Evolutionary conservation across 495 filamentous ascomycete species (phyloP).

Genomic region (Neurospora sp.): DNA sequence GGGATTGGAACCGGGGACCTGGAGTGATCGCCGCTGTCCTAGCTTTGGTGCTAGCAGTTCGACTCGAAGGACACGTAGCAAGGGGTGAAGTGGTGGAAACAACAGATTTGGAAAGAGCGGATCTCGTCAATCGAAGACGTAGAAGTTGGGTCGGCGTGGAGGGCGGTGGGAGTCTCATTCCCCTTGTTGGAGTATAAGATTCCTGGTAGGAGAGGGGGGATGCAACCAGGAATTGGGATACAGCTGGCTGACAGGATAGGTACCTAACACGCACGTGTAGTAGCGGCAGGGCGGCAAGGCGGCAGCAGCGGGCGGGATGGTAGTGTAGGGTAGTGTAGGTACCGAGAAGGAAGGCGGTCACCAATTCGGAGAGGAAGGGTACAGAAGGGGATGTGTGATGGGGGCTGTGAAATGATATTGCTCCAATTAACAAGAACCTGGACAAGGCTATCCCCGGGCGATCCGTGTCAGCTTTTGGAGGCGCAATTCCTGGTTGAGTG

Average conservation of each 20-base stretch:
- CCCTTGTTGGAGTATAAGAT: not conserved
- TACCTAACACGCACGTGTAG: not conserved
- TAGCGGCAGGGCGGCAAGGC: not conserved
- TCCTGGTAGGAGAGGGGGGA: too few species aligned
- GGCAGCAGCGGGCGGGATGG: not conserved
- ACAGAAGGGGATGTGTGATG: not conserved
- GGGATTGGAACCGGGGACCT: not conserved
- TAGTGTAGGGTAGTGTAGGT: not conserved
- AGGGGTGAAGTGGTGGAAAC: not conserved
- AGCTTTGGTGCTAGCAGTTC: not conserved
- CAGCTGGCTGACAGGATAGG: not conserved
- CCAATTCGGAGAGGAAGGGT: not conserved
- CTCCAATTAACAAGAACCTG: not conserved
- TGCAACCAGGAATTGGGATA: not conserved
- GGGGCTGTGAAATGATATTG: not conserved
- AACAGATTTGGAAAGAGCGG: not conserved
- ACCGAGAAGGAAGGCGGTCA: not conserved
- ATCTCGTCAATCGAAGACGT: constrained; percentile 7
- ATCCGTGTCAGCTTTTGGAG: not conserved
- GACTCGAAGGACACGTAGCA: not conserved
- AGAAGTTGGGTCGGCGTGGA: not conserved
- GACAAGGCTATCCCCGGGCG: not conserved
- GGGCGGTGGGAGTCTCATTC: not conserved
- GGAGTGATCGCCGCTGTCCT: not conserved
- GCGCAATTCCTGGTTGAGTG: not conserved